Base-by-base conservation (phyloP, 306 rosid species). In the Trifolium repens region DNA sequence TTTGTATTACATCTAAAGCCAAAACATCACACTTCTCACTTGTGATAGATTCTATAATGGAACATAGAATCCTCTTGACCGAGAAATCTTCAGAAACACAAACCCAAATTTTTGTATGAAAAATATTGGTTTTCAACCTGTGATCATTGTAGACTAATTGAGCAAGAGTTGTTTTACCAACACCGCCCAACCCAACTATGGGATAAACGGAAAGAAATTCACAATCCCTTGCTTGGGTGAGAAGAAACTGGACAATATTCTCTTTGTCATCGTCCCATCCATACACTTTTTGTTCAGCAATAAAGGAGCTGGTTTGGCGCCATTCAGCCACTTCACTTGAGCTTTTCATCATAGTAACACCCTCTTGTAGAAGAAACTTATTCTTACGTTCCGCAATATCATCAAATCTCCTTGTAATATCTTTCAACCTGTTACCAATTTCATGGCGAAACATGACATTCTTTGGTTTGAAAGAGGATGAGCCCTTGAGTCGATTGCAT, bases 11-110 rank as follows among this genome's bases (percentile, higher is more conserved):
- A 17, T 66, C 53, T 42, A 66, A 19, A 22, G 11, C 1, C 0
- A 11, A 5, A 12, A 0, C 16, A 19, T 42, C 16, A 22, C 9
- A 42, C 11, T 66, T 42, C 13, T 42, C 34, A 4, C 2, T 2
- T 19, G 19, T 42, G 19, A 66, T 66, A 40, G 35, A 42, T 11
- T 66, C 37, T 66, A 66, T 66, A 66, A 66, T 42, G 4, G 54
- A 66, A 66, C 71, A 66, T 9, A 42, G 4, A 66, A 66, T 66
- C 12, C 35, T 22, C 17, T 42, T 66, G 1, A 42, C 19, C 0
- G 71, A 66, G 16, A 66, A 42, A 42, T 0, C 11, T 16, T 66
- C 71, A 0, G 54, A 66, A 66, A 42, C 71, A 13, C 54, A 66
- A 17, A 42, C 11, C 71, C 54, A 66, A 5, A 42, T 1, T 19